phyloP scores from a whole-genome alignment of 495 filamentous ascomycete genomes.

The Pseudomonodictys pantanalensis region DNA sequence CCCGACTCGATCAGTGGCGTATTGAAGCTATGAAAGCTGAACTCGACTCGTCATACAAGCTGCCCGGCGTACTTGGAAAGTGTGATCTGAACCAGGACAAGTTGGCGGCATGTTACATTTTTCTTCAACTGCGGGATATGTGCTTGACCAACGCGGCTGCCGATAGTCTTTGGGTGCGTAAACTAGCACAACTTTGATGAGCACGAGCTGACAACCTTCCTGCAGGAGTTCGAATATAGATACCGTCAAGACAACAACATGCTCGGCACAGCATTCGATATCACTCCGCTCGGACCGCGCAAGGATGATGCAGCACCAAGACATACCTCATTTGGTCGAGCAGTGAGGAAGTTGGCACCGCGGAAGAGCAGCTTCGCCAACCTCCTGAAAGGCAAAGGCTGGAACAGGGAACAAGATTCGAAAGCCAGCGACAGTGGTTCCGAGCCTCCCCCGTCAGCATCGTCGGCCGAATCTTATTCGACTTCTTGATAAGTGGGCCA shows the following conservation, averaged over 20 bases:
- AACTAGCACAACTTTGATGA: neutral
- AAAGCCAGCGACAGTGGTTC: neutral
- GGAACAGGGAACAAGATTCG: constrained; percentile 7
- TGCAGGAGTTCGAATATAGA: constrained; percentile 26
- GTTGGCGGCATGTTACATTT: constrained; percentile 18
- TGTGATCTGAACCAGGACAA: constrained; percentile 17
- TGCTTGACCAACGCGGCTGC: constrained; percentile 12
- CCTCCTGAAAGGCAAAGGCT: constrained; percentile 25
- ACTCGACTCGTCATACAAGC: constrained; percentile 11
- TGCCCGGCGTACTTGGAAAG: constrained; percentile 1
- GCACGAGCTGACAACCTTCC: neutral
- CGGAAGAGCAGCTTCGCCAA: constrained; percentile 28
- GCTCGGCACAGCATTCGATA: neutral
- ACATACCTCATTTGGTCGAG: constrained; percentile 11
- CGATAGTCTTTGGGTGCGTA: constrained; percentile 29
- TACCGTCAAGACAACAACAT: constrained; percentile 24
- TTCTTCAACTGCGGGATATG: constrained; percentile 21
- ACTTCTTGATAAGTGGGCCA: too few relatives aligned
- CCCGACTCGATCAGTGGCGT: constrained; percentile 25
- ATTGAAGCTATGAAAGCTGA: constrained; percentile 18
- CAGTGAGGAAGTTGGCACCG: constrained; percentile 25
- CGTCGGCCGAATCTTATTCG: too few relatives aligned
- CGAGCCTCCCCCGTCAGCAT: neutral
- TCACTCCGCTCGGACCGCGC: neutral
- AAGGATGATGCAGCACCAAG: constrained; percentile 21